A percentile compares a stretch with the other conserved stretches of the same genome.
Evolutionary conservation across 495 filamentous ascomycete species (phyloP).

Genomic region (Lepidopterella palustris): DNA sequence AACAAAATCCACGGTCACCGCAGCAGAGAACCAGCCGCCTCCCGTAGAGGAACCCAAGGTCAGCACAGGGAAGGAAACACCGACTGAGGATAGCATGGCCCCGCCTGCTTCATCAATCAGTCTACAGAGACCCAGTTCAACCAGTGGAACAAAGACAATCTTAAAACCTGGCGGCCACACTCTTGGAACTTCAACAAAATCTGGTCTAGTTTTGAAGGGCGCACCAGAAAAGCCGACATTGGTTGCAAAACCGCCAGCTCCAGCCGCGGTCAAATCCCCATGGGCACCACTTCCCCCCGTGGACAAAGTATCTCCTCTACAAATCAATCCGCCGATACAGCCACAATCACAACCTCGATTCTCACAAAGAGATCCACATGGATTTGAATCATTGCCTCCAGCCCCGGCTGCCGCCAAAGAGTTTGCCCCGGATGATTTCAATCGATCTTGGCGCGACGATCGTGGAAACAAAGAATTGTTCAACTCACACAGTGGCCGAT

Average conservation of each 20-base stretch:
- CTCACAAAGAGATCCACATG: constrained; percentile 28
- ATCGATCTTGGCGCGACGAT: constrained; percentile 74
- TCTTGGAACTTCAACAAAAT: constrained; percentile 8
- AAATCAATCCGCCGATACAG: constrained; percentile 42
- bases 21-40: constrained; percentile 45
- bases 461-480: constrained; percentile 67
- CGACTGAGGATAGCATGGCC: constrained; percentile 11
- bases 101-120: constrained; percentile 3
- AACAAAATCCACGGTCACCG: constrained; percentile 78
- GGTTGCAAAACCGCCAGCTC: constrained; percentile 71
- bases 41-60: constrained; percentile 28
- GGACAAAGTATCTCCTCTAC: constrained; percentile 68
- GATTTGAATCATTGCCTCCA: constrained; percentile 42
- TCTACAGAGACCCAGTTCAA: constrained; percentile 23
- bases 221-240: constrained; percentile 67
- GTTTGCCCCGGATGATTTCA: constrained; percentile 92
- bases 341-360: constrained; percentile 24
- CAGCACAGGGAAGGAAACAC: constrained; percentile 37
- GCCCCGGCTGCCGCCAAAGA: constrained; percentile 58
- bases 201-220: constrained; percentile 53
- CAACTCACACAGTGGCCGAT: constrained; percentile 89
- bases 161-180: constrained; percentile 35
- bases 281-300: constrained; percentile 84
- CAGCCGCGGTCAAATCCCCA: constrained; percentile 75
- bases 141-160: constrained; percentile 36